Base-by-base conservation (phyloP, 352 stramenopile genomes). In the Phytophthora sp. region DNA sequence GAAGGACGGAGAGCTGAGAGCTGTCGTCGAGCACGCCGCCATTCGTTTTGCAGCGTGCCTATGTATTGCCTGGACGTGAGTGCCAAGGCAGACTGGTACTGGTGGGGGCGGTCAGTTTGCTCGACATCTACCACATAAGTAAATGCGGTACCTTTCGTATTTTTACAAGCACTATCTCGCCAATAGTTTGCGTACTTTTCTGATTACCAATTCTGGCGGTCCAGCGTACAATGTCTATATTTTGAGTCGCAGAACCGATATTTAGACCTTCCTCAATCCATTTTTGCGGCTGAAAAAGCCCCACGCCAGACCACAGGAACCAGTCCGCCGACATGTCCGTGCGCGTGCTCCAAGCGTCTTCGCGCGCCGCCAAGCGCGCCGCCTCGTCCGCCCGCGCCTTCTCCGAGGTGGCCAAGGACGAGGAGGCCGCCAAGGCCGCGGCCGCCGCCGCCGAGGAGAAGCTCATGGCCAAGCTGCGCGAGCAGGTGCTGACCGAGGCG, bases 391-490 rank as follows among this genome's bases (percentile, higher is more conserved):
- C 52, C 13, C 69, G 68, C 15, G 49, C 57, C 50, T 89, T 87
- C 72, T 81, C 79, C 30, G 78, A 87, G 30, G 66, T 78, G 21
- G 45, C 52, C 5, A 74, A 79, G 42, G 70, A 81, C 15, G 74
- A 84, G 0, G 70, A 76, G 10, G 72, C 65, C 28, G 65, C 69
- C 43, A 83, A 83, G 42, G 66, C 77, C 21, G 74, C 71, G 18
- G 68, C 68, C 28, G 54, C 44, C 17, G 67, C 51, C 4, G 55
- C 54, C 21, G 68, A 76, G 39, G 68, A 78, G 54, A 75, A 59
- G 68, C 74, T 69, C 61, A 91, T 74, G 82, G 76, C 46, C 57
- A 68, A 76, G 62, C 60, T 91, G 30, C 79, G 74, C 62, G 63
- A 76, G 54, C 82, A 89, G 74, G 26, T 62, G 55, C 46, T 83